Evolutionary conservation across 345 rosid species (phyloP).

Genomic region (Pugionium dolabratum): DNA sequence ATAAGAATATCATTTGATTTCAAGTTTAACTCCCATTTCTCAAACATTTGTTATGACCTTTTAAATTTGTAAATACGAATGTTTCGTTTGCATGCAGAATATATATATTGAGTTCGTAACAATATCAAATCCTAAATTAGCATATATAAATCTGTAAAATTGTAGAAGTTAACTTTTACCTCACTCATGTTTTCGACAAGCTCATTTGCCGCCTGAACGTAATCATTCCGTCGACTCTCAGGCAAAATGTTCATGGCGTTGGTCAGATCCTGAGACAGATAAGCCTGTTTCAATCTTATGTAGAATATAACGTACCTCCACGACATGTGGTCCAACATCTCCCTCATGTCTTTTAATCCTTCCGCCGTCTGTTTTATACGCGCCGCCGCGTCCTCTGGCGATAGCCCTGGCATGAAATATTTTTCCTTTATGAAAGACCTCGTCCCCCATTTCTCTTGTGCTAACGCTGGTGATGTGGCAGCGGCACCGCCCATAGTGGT

Average conservation of each 20-base stretch:
- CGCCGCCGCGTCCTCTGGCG: constrained; percentile 80
- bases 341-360: constrained; percentile 73
- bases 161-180: constrained; percentile 43
- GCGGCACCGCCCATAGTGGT: constrained; percentile 43
- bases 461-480: constrained; percentile 45
- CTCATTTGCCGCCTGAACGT: constrained; percentile 71
- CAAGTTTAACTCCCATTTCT: too few relatives aligned
- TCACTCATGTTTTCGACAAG: constrained; percentile 69
- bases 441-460: constrained; percentile 79
- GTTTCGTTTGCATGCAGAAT: too few relatives aligned
- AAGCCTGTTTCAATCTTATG: constrained; percentile 67
- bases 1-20: neutral
- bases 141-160: too few relatives aligned
- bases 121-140: too few relatives aligned
- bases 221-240: constrained; percentile 51
- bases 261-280: constrained; percentile 79
- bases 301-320: constrained; percentile 90
- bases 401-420: constrained; percentile 67
- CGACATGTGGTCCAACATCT: constrained; percentile 86
- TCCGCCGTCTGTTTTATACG: constrained; percentile 89
- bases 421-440: constrained; percentile 66
- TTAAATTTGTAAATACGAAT: too few relatives aligned
- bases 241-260: constrained; percentile 67
- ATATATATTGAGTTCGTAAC: too few relatives aligned
- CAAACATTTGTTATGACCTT: too few relatives aligned